Base-by-base conservation (phyloP, 2,329 filamentous ascomycete genomes). In the Chrysoporthe deuterocubensis region DNA sequence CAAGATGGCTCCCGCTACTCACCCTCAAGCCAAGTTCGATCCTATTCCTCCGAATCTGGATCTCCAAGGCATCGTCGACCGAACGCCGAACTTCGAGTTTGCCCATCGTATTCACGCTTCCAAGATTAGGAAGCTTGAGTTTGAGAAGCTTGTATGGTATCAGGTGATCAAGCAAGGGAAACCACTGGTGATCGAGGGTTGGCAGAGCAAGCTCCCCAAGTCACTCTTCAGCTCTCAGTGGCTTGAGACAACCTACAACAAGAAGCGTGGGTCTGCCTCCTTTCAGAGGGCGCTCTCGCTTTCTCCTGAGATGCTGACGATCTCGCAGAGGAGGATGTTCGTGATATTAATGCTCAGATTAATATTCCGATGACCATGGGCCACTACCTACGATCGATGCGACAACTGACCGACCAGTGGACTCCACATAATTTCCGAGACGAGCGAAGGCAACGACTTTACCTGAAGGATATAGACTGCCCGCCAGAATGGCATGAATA, bases 381-480 rank as follows among this genome's bases (percentile, higher is more conserved):
- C 1, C 95, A 98, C 77, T 99, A 99, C 78, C 81, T 99, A 44
- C 91, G 92, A 71, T 94, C 94, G 62, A 92, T 98, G 91, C 86
- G 87, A 52, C 88, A 92, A 72, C 87, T 98, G 43, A 89, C 94
- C 0, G 90, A 95, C 62, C 93, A 97, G 76, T 97, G 93, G 83
- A 91, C 85, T 9, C 82, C 87, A 0, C 85, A 84, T 59, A 95
- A 92, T 71, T 97, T 91, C 76, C 90, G 90, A 69, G 92, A 96
- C 71, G 89, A 92, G 70, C 87, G 88, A 48, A 85, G 92, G 32
- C 96, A 99, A 76, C 89, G 96, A 14, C 88, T 98, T 1, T 99
- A 99, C 76, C 81, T 98, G 34, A 99, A 99, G 75, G 96, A 99
- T 76, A 97, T 99, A 68, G 96, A 99, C 77, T 97, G 94, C 73